Conservation (phyloP, 1,284 basidiomycete genomes). For the Sparassis latifolia region DNA sequence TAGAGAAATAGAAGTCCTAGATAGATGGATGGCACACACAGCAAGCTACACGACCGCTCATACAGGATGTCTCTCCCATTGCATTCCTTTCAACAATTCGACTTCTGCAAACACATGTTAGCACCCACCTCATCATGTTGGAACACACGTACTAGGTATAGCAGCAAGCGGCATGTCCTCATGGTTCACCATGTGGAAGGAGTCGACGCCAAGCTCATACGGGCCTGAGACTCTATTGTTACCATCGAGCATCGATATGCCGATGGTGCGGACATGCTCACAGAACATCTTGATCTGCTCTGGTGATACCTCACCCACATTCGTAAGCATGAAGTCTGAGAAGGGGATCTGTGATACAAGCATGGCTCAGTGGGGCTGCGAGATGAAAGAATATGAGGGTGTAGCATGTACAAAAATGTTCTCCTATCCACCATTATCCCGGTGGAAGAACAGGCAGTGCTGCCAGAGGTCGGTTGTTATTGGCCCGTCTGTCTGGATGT, state of each 20-base stretch:
- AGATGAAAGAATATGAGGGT: too few species aligned
- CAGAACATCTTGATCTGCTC: conserved; percentile 70
- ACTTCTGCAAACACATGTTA: too few species aligned
- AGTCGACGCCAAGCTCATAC: conserved; percentile 76
- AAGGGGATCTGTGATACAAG: conserved; percentile 74
- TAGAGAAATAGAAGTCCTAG: too few species aligned
- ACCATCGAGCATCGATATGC: conserved; percentile 78
- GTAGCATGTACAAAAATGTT: conserved; percentile 64
- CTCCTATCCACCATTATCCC: conserved; percentile 74
- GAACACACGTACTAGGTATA: conserved; percentile 34
- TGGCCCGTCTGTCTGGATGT: conserved; percentile 81
- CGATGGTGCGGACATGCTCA: conserved; percentile 73
- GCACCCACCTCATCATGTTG: too few species aligned
- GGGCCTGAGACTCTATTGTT: conserved; percentile 62
- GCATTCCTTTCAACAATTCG: conserved; percentile 22
- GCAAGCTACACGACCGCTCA: too few species aligned
- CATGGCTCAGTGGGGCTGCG: background rate
- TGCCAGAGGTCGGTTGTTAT: conserved; percentile 83
- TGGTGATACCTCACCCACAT: conserved; percentile 69
- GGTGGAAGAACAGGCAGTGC: conserved; percentile 75
- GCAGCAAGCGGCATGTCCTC: conserved; percentile 36
- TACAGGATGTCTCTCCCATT: conserved; percentile 20
- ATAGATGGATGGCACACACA: too few species aligned
- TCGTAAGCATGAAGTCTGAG: conserved; percentile 76
- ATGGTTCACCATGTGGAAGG: conserved; percentile 55